Evolutionary conservation across 2,329 filamentous ascomycete genomes (phyloP).

Genomic region (Chaetomiaceae sp.): DNA sequence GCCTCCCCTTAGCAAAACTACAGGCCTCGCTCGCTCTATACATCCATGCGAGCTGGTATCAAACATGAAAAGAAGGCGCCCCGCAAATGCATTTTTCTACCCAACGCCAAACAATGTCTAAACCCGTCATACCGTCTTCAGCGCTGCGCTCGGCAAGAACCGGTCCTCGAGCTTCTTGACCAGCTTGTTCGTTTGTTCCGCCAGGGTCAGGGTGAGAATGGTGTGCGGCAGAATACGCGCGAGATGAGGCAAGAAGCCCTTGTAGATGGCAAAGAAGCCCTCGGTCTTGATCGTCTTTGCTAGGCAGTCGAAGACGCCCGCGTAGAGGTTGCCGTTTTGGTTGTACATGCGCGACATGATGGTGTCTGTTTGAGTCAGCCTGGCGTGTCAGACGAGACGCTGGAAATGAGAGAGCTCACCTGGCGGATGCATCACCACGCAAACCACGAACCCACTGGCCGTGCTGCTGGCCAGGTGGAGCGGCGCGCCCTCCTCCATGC

Average conservation of each 20-base stretch:
- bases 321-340: slow-evolving; percentile 96
- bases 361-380: slow-evolving; percentile 58
- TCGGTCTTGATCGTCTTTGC: slow-evolving; percentile 88
- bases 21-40: slow-evolving; percentile 2
- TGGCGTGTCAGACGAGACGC: slow-evolving; percentile 6
- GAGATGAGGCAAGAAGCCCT: slow-evolving; percentile 93
- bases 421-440: slow-evolving; percentile 96
- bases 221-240: slow-evolving; percentile 94
- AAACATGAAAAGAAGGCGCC: slow-evolving; percentile 7
- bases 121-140: slow-evolving; percentile 18
- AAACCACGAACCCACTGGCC: slow-evolving; percentile 90
- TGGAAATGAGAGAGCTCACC: slow-evolving; percentile 47
- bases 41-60: slow-evolving; percentile 11
- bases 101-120: slow-evolving; percentile 10
- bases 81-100: slow-evolving; percentile 12
- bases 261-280: slow-evolving; percentile 89
- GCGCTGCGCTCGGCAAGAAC: slow-evolving; percentile 36
- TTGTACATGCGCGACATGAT: slow-evolving; percentile 99
- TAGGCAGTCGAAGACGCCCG: slow-evolving; percentile 85
- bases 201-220: slow-evolving; percentile 84
- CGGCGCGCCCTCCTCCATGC: slow-evolving; percentile 84
- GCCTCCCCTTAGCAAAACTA: neutral
- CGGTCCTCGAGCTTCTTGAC: slow-evolving; percentile 70
- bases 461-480: slow-evolving; percentile 87
- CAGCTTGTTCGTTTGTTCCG: slow-evolving; percentile 95